phyloP scores from a whole-genome alignment of 2,329 filamentous ascomycete genomes.

The Anisogramma anomala region DNA sequence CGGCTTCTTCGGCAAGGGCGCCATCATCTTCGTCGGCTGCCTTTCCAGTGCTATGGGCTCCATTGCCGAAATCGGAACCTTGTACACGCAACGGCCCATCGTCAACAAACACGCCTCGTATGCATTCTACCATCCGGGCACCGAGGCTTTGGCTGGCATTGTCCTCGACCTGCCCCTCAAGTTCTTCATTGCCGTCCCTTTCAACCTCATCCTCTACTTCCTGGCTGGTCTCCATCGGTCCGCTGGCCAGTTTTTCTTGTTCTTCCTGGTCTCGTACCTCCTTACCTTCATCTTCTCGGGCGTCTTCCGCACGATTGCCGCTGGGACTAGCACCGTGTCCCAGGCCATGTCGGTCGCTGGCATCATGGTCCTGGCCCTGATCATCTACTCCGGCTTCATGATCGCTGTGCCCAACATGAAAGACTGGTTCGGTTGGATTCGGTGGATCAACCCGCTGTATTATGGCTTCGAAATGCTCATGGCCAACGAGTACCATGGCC shows the following conservation, averaged over 20 bases:
- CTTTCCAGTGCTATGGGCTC: conserved; percentile 5
- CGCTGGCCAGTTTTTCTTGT: conserved; percentile 63
- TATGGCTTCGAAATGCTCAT: conserved; percentile 40
- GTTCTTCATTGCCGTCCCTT: conserved; percentile 35
- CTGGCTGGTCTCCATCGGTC: conserved; percentile 42
- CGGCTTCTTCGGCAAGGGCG: conserved; percentile 43
- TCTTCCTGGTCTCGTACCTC: conserved; percentile 57
- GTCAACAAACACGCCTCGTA: conserved; percentile 38
- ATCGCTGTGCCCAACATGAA: conserved; percentile 47
- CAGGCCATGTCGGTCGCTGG: conserved; percentile 44
- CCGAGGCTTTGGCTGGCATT: conserved; percentile 43
- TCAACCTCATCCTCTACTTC: conserved; percentile 50
- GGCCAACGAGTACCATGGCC: conserved; percentile 20
- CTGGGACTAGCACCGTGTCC: conserved; percentile 53
- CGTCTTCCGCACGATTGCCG: conserved; percentile 63
- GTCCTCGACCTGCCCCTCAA: conserved; percentile 47
- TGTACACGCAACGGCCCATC: conserved; percentile 34
- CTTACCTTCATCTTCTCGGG: conserved; percentile 63
- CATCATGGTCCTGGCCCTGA: conserved; percentile 45
- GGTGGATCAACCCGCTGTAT: conserved; percentile 54
- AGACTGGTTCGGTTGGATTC: conserved; percentile 65
- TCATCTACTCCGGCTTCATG: conserved; percentile 49
- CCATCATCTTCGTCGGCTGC: conserved; percentile 48
- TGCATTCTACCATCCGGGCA: conserved; percentile 39
- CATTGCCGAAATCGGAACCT: conserved; percentile 38